Evolutionary conservation across 371 early-diverging fungal species (phyloP).

Genomic region (Modicella reniformis): DNA sequence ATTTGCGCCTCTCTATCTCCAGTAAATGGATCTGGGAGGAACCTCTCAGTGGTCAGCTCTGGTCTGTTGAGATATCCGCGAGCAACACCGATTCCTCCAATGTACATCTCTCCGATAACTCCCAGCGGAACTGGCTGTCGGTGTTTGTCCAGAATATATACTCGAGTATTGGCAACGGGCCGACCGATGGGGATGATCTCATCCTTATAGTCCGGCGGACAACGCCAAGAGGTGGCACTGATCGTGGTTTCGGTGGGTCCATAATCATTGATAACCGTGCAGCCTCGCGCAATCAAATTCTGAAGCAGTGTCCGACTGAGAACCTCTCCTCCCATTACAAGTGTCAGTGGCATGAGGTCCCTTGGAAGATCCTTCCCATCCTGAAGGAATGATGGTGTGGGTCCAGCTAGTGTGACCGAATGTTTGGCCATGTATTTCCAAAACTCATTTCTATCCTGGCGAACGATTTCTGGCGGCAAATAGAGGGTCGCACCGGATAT

Average conservation of each 20-base stretch:
- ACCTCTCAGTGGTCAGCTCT: slow-evolving; percentile 2
- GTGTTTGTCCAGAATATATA: background rate
- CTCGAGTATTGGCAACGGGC: background rate
- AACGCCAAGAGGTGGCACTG: slow-evolving; percentile 5
- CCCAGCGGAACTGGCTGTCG: slow-evolving; percentile 4
- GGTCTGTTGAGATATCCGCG: slow-evolving; percentile 12
- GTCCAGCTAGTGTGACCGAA: background rate
- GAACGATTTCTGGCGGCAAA: background rate
- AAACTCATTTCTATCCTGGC: background rate
- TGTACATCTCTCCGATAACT: background rate
- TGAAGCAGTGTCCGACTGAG: background rate
- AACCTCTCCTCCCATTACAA: background rate
- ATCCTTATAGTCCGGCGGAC: background rate
- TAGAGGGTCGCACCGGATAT: background rate
- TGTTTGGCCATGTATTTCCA: background rate
- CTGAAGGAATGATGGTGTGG: background rate
- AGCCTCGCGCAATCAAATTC: background rate
- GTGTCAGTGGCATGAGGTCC: background rate
- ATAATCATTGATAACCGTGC: slow-evolving; percentile 27
- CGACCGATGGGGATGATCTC: slow-evolving; percentile 7
- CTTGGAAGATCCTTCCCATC: background rate
- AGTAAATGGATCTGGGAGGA: background rate
- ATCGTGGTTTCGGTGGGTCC: slow-evolving; percentile 50
- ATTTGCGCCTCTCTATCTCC: background rate
- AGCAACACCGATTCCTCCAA: slow-evolving; percentile 3